Base-by-base conservation (phyloP, 257 asterid species). In the Striga asiatica region DNA sequence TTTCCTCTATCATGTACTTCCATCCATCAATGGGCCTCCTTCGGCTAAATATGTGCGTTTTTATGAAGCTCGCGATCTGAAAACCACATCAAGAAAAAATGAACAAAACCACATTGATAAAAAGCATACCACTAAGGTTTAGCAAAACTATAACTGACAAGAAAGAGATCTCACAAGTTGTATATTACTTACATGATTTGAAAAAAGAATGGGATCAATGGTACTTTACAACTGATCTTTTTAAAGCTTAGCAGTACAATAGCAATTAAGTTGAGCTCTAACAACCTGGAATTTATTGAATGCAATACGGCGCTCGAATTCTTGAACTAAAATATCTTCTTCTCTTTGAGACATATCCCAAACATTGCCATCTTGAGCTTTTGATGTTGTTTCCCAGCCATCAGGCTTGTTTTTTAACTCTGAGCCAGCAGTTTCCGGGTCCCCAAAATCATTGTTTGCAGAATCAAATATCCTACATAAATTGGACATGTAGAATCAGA, bases 261-360 rank as follows among this genome's bases (percentile, higher is more conserved):
- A n/a, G n/a, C n/a, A n/a, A n/a, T n/a, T n/a, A n/a, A n/a, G n/a
- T n/a, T n/a, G n/a, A n/a, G n/a, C n/a, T n/a, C n/a, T 12, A 72
- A 68, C 41, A 45, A 87, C 98, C 96, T 87, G 94, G 67, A 87
- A 91, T 60, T 91, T 91, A 65, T 82, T 91, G 81, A 70, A 91
- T 19, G 97, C 93, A 24, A 91, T 84, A 31, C 98, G 78, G 19
- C 94, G 95, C 71, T 87, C 97, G 68, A 80, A 91, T 72, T 91
- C 98, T 78, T 91, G 98, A 69, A 87, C 94, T 43, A 91, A 64
- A 58, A 91, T 81, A 59, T 87, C 97, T 74, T 91, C 95, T 72
- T 91, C 98, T 66, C 97, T 81, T 62, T 82, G 95, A 34, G 95
- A 78, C 79, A 91, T 82, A 74, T 87, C 95, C 98, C 98, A 91